A percentile compares a stretch with the other conserved stretches of the same genome.
Evolutionary conservation across 1,139 yeast species (phyloP).

Genomic region (Lodderomyces metapsilosis): DNA sequence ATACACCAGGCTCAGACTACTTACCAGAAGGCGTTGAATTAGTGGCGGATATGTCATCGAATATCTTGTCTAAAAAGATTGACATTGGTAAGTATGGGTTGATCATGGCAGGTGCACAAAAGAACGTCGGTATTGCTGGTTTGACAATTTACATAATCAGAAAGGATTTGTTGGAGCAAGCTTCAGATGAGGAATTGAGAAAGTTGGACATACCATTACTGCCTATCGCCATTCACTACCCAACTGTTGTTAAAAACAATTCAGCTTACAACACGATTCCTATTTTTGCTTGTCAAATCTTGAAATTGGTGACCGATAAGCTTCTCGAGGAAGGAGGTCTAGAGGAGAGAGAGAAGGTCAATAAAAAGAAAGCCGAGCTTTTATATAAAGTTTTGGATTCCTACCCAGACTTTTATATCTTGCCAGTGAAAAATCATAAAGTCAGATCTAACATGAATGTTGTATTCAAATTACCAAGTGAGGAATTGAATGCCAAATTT

Average conservation of each 20-base stretch:
- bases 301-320: constrained; percentile 71
- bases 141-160: constrained; percentile 86
- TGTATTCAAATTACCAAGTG: constrained; percentile 72
- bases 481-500: constrained; percentile 65
- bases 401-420: constrained; percentile 59
- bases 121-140: constrained; percentile 96
- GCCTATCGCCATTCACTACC: constrained; percentile 88
- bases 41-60: constrained; percentile 94
- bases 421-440: constrained; percentile 58
- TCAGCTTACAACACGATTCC: constrained; percentile 96
- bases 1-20: constrained; percentile 46
- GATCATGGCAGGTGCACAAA: constrained; percentile 94
- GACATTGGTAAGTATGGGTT: constrained; percentile 86
- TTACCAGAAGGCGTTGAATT: constrained; percentile 70
- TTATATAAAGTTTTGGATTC: constrained; percentile 66
- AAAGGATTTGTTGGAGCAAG: constrained; percentile 69
- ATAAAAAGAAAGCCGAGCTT: constrained; percentile 57
- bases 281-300: constrained; percentile 82
- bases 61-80: constrained; percentile 75
- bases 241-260: constrained; percentile 82
- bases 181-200: constrained; percentile 60
- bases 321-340: constrained; percentile 61
- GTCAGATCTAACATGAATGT: constrained; percentile 89
- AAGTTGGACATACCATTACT: constrained; percentile 65
- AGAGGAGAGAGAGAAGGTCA: constrained; percentile 52